Percentiles rank a stretch among this genome's conserved stretches.
Conservation (phyloP, 257 asterid genomes). For the Nicotiana attenuata region DNA sequence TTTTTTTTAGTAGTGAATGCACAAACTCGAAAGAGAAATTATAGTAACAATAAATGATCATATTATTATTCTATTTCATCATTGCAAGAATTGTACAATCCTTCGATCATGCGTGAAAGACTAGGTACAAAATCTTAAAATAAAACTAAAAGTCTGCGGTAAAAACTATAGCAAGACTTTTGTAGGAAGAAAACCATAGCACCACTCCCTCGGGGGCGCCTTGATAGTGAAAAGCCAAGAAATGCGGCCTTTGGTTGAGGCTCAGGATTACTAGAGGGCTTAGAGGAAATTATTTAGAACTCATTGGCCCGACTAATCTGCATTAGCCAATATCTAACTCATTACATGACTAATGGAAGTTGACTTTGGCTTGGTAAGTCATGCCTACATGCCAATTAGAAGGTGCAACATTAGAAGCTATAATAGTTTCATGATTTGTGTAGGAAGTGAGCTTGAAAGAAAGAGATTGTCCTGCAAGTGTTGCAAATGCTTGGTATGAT, state of each 20-base stretch:
- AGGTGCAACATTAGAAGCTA: slow-evolving; percentile 62
- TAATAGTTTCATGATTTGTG: slow-evolving; percentile 47
- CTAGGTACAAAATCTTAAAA: background rate
- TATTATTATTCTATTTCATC: background rate
- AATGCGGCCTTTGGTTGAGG: background rate
- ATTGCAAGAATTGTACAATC: background rate
- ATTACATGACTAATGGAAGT: slow-evolving; percentile 39
- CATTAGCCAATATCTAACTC: background rate
- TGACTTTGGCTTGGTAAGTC: slow-evolving; percentile 24
- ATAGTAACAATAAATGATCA: background rate
- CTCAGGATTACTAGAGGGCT: background rate
- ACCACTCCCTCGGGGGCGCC: background rate
- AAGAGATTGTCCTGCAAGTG: slow-evolving; percentile 63
- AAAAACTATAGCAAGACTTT: background rate
- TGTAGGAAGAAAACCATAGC: background rate
- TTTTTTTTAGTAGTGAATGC: no score
- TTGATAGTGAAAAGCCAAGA: background rate
- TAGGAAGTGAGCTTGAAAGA: slow-evolving; percentile 64
- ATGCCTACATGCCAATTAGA: slow-evolving; percentile 48
- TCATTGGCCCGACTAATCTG: background rate
- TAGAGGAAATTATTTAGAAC: background rate
- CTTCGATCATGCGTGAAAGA: background rate
- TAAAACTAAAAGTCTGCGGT: background rate
- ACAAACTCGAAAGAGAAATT: background rate
- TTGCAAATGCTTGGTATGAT: slow-evolving; percentile 68